Conservation (phyloP, 805 yeast genomes). For the Nakazawaea sp. region DNA sequence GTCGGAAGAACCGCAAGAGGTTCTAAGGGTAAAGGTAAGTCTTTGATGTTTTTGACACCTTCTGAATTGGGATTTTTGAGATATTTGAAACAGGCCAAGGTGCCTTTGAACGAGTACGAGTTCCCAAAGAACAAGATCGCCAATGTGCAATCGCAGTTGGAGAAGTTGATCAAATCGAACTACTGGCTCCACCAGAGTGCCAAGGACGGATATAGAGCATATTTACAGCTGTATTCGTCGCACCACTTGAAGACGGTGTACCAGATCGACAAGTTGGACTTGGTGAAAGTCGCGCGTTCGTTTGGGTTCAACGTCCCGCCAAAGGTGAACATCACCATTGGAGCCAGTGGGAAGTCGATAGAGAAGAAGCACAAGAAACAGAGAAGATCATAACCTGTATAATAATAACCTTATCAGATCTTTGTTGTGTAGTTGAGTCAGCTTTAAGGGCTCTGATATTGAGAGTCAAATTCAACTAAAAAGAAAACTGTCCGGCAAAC, state of each 20-base stretch:
- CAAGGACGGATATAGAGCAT: conserved; percentile 94
- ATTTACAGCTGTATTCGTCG: conserved; percentile 94
- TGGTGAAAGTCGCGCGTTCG: conserved; percentile 90
- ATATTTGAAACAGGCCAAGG: conserved; percentile 93
- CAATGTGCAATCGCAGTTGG: conserved; percentile 90
- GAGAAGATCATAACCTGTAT: conserved; percentile 2
- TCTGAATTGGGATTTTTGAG: conserved; percentile 90
- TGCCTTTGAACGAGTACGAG: conserved; percentile 95
- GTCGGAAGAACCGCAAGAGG: conserved; percentile 99
- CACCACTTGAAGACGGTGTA: conserved; percentile 95
- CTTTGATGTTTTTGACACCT: conserved; percentile 92
- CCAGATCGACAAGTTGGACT: conserved; percentile 90
- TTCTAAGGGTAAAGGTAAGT: conserved; percentile 80
- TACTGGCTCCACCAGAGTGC: conserved; percentile 94
- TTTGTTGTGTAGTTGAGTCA: too few relatives aligned
- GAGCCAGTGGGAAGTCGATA: conserved; percentile 68
- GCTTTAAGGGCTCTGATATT: too few relatives aligned
- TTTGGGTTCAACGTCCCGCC: conserved; percentile 96
- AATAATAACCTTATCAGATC: too few relatives aligned
- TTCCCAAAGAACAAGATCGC: conserved; percentile 93
- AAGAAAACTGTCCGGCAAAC: too few relatives aligned
- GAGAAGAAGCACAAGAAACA: conserved; percentile 11
- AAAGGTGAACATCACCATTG: conserved; percentile 92
- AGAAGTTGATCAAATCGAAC: conserved; percentile 84
- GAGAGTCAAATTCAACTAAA: too few relatives aligned